Conservation (phyloP, 2,329 filamentous ascomycete genomes). For the Madurella mycetomatis region DNA sequence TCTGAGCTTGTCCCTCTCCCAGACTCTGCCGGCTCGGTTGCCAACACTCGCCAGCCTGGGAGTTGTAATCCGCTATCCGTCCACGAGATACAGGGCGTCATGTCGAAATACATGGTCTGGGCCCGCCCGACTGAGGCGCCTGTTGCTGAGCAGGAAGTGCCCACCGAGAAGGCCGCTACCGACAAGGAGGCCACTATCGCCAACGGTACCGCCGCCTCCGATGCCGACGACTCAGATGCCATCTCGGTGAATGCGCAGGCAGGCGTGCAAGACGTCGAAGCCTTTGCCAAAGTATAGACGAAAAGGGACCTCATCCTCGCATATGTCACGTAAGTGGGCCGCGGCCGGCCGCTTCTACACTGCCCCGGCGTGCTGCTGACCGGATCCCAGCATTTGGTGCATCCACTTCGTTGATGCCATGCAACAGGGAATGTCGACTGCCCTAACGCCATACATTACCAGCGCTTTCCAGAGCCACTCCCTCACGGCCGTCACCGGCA, state of each 20-base stretch:
- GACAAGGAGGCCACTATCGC: conserved; percentile 21
- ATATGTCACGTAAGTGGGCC: conserved; percentile 39
- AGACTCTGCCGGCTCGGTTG: not conserved
- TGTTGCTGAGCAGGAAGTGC: conserved; percentile 26
- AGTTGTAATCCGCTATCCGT: not conserved
- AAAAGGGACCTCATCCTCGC: conserved; percentile 38
- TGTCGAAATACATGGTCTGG: conserved; percentile 19
- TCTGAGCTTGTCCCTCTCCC: not conserved
- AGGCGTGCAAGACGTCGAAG: conserved; percentile 47
- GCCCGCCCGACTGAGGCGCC: conserved; percentile 25
- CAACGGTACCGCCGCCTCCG: not conserved
- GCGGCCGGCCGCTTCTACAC: not conserved
- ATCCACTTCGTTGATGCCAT: conserved; percentile 38
- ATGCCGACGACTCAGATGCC: conserved; percentile 30
- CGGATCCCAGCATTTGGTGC: conserved; percentile 34
- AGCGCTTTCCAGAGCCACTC: conserved; percentile 51
- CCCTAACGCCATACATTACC: conserved; percentile 45
- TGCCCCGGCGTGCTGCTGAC: not conserved
- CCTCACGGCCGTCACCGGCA: conserved; percentile 47
- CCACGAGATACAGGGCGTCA: conserved; percentile 19
- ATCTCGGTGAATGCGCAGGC: conserved; percentile 33
- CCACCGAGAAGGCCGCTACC: conserved; percentile 23
- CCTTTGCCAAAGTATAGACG: conserved; percentile 43
- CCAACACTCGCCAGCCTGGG: not conserved
- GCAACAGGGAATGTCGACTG: conserved; percentile 36